Evolutionary conservation across 164 flowering plant genomes (phyloP).

Genomic region (Pachysandra terminalis): DNA sequence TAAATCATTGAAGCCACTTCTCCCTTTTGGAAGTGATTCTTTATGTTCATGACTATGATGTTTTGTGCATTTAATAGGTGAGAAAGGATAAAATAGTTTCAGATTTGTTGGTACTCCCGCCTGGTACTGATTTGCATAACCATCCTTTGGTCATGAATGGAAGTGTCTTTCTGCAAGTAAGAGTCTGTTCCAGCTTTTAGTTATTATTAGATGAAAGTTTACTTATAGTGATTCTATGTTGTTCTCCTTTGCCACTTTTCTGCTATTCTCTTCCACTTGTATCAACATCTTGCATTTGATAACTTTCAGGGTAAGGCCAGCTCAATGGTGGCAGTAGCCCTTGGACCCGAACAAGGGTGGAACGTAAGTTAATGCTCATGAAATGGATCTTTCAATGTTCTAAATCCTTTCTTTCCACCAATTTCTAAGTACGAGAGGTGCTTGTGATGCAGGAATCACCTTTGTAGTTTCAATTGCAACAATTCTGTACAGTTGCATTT

Average conservation of each 20-base stretch:
- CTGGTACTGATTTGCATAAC: constrained; percentile 78
- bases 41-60: neutral
- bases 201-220: too few species aligned
- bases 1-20: too few species aligned
- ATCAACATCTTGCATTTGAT: neutral
- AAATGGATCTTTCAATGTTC: too few species aligned
- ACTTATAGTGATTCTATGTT: too few species aligned
- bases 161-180: constrained; percentile 82
- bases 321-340: too few species aligned
- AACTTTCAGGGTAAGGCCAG: too few species aligned
- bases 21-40: too few species aligned
- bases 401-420: too few species aligned
- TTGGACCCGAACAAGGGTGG: constrained; percentile 80
- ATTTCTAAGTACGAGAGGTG: too few species aligned
- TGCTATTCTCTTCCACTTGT: neutral
- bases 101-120: constrained; percentile 73
- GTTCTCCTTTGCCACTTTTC: neutral
- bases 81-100: constrained; percentile 72
- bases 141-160: constrained; percentile 76
- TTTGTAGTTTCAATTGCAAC: too few species aligned
- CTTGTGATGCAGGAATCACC: too few species aligned
- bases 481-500: too few species aligned
- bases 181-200: constrained; percentile 7
- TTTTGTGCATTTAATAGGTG: constrained; percentile 39
- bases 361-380: constrained; percentile 39